Base-by-base conservation (phyloP, 2,329 filamentous ascomycete species). In the Acrocalymma vagum region DNA sequence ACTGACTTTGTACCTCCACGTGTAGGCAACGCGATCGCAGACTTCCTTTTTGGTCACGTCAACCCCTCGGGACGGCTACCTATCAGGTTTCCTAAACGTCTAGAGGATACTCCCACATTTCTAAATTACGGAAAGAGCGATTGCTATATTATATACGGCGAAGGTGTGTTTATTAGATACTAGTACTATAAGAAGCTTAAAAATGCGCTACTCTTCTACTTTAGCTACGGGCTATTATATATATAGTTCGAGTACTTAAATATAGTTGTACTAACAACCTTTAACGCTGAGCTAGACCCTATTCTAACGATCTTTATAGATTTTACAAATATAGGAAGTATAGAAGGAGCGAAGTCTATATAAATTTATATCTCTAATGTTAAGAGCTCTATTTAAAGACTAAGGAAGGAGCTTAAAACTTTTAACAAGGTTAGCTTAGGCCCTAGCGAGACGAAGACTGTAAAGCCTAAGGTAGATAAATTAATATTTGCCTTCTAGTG, bases 81-180 rank as follows among this genome's bases (percentile, higher is more conserved):
- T 0, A 80, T 3, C 17, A 84, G 83, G 0, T 88, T 87, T 64
- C 86, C 86, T 4, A 75, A 16, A 13, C 33, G 48, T 1, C 25
- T 60, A 7, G 73, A 84, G 54, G 82, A 87, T 51, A 83, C 83
- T 9, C 85, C 85, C 0, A 80, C 85, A 0, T 95, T 92, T 69
- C 93, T 88, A 0, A 85, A 95, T 28, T 88, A 87, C 11, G 86
- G 84, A 58, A 75, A 73, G 0, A 73, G 86, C 1, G 74, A 80
- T 93, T 62, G 87, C 92, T 51, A 83, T 87, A 48, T 93, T 90
- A 60, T 78, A 75, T 86, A 81, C 22, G 37, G 26, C 1, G 89
- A 95, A 61, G 88, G 88, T 0, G 71, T 95, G 0, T 90, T 90
- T 60, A 83, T 94, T 53, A 91, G 95, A 72, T 95, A 96, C 71